Evolutionary conservation across 2,329 filamentous ascomycete species (phyloP).

Genomic region (Cordyceps javanica): DNA sequence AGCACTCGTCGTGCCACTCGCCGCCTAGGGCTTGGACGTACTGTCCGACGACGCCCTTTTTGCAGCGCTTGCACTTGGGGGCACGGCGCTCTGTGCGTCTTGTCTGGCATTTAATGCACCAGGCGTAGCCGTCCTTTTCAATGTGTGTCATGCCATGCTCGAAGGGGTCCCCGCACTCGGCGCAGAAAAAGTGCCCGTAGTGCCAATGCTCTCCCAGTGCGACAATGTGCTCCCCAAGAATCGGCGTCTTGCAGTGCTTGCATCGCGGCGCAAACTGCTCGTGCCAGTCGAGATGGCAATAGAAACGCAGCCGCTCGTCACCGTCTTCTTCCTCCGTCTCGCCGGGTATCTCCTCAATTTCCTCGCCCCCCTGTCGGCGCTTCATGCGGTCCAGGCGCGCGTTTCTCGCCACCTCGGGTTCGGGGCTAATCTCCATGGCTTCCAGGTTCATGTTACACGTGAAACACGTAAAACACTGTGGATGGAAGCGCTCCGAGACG

Average conservation of each 20-base stretch:
- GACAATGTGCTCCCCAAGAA: slow-evolving; percentile 89
- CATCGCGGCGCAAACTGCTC: slow-evolving; percentile 88
- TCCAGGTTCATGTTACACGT: slow-evolving; percentile 83
- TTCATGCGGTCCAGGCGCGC: slow-evolving; percentile 70
- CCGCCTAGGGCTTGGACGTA: slow-evolving; percentile 83
- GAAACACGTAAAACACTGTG: slow-evolving; percentile 86
- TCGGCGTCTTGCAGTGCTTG: slow-evolving; percentile 93
- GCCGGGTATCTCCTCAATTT: slow-evolving; percentile 56
- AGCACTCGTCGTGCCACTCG: slow-evolving; percentile 93
- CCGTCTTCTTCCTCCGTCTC: slow-evolving; percentile 64
- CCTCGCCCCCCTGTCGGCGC: slow-evolving; percentile 51
- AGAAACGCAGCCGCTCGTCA: slow-evolving; percentile 74
- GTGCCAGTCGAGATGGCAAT: slow-evolving; percentile 98
- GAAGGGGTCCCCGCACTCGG: slow-evolving; percentile 96
- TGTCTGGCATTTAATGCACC: slow-evolving; percentile 91
- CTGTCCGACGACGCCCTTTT: slow-evolving; percentile 76
- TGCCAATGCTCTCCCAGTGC: slow-evolving; percentile 96
- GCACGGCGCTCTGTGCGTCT: slow-evolving; percentile 82
- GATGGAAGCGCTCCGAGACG: slow-evolving; percentile 72
- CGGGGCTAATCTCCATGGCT: slow-evolving; percentile 92
- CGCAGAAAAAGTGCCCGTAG: slow-evolving; percentile 97
- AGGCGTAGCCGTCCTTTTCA: slow-evolving; percentile 95
- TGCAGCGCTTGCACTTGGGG: slow-evolving; percentile 82
- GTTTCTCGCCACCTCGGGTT: slow-evolving; percentile 66
- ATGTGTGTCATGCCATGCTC: slow-evolving; percentile 64